Evolutionary conservation across 352 stramenopile species (phyloP), one percentile per base, ranked within the genome.

Genomic region (Phytophthora pinifolia): DNA sequence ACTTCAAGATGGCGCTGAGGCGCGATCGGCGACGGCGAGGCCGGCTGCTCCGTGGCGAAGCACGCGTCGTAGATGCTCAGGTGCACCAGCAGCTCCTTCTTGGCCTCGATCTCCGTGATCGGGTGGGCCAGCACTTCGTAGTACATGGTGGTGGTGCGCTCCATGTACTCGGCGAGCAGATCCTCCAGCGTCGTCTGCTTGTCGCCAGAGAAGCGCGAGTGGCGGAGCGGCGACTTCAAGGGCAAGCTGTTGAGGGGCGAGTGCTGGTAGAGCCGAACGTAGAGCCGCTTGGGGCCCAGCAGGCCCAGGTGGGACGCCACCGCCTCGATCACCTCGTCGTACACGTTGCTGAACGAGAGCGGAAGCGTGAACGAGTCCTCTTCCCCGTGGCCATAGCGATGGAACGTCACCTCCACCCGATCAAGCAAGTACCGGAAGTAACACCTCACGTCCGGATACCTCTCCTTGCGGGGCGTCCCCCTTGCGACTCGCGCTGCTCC

Each of bases 371-470:
- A 70, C 0, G 77, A 59, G 6, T 79, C 63, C 32, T 83, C 69
- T 0, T 89, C 73, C 8, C 59, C 54, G 41, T 78, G 54, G 0
- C 70, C 67, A 44, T 83, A 80, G n/a, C 62, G 60, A 12, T 81
- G 70, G 35, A 95, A 92, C 1, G 65, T 65, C 3, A 95, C 67
- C 31, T 95, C 86, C 14, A 92, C 70, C 9, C 83, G 83, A 64
- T 95, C 82, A 17, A 95, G 57, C 41, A 93, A 47, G 43, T 94
- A 96, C 48, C 74, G 75, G 30, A 96, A 94, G 61, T 94, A 96
- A 1, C 68, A 81, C 27, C 67, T 76, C 15, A 91, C 80, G 44
- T 88, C 69, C 0, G 83, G 74, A 68, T 93, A 93, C 30, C 56
- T 56, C 46, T 89, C 79, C 14, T 41, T 35, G 13, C 46, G 38